phyloP scores from a whole-genome alignment of 2,329 filamentous ascomycete genomes.

The Acarospora socialis region DNA sequence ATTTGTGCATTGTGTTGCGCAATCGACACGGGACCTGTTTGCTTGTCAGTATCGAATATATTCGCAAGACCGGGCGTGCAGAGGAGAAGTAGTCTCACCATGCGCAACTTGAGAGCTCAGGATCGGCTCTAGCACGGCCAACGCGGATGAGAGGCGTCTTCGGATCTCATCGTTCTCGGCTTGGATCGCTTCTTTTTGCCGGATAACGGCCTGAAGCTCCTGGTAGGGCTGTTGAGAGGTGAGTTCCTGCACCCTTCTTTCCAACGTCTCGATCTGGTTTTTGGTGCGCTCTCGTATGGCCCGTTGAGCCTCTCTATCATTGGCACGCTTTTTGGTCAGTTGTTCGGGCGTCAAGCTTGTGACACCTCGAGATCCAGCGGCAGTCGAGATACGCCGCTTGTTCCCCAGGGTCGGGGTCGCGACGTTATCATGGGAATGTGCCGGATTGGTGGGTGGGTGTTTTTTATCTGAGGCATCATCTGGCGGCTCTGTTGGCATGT shows the following conservation, averaged over 20 bases:
- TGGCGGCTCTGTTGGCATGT: too few relatives aligned
- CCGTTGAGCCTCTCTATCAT: constrained; percentile 77
- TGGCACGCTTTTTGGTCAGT: constrained; percentile 77
- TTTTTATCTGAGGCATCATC: too few relatives aligned
- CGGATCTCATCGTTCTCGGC: constrained; percentile 69
- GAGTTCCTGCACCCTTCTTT: constrained; percentile 58
- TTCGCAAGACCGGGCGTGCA: too few relatives aligned
- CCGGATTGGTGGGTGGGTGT: too few relatives aligned
- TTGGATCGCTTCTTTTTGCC: constrained; percentile 63
- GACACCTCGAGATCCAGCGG: constrained; percentile 51
- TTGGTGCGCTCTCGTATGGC: constrained; percentile 73
- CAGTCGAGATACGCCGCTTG: constrained; percentile 29
- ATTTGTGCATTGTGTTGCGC: too few relatives aligned
- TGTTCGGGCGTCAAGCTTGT: constrained; percentile 80
- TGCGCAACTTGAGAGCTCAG: too few relatives aligned
- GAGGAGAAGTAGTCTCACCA: too few relatives aligned
- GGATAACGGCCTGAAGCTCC: constrained; percentile 62
- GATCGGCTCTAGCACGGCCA: constrained; percentile 50
- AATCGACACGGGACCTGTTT: too few relatives aligned
- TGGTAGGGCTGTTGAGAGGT: constrained; percentile 70
- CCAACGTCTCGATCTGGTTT: constrained; percentile 61
- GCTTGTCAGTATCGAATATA: too few relatives aligned
- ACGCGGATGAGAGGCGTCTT: constrained; percentile 48
- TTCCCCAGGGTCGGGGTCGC: too few relatives aligned
- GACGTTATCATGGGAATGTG: too few relatives aligned